Percentiles rank a stretch among this genome's conserved stretches.
These are phyloP conservation scores for Yamadazyma siamensis DNA, from an alignment of 1,139 yeast genomes.

Conservation along the genomic window DNA sequence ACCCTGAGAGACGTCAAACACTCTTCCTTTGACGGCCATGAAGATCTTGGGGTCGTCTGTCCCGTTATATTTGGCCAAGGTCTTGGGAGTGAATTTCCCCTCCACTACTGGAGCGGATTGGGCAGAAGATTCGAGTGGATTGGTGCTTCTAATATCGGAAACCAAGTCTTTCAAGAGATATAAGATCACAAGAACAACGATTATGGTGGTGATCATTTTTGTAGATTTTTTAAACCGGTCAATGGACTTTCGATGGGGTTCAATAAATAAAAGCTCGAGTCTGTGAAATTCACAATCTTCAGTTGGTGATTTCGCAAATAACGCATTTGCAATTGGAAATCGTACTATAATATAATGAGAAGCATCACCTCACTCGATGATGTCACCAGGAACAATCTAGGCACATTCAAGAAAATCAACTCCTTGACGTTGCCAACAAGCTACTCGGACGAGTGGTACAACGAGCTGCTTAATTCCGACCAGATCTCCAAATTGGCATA, in stretches of 20 bases:
- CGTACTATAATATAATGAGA: too few relatives aligned
- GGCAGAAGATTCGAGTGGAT: constrained; percentile 10
- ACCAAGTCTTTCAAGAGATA: constrained; percentile 22
- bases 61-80: constrained; percentile 77
- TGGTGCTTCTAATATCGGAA: constrained; percentile 15
- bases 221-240: too few relatives aligned
- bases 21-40: constrained; percentile 80
- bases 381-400: constrained; percentile 52
- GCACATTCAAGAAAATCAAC: constrained; percentile 50
- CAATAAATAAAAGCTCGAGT: too few relatives aligned
- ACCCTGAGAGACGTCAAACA: constrained; percentile 81
- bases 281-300: too few relatives aligned
- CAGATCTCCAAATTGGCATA: constrained; percentile 45
- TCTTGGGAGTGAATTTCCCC: constrained; percentile 76
- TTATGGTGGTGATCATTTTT: constrained; percentile 23
- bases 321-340: too few relatives aligned
- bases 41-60: constrained; percentile 72
- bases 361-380: constrained; percentile 51
- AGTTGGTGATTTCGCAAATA: too few relatives aligned
- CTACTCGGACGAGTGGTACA: constrained; percentile 46
- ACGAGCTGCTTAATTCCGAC: constrained; percentile 31
- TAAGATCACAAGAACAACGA: constrained; percentile 20
- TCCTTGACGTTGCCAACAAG: constrained; percentile 37
- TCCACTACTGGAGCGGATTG: constrained; percentile 61
- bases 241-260: too few relatives aligned